Evolutionary conservation across 2,329 filamentous ascomycete species (phyloP), one percentile per base, ranked within the genome.

Genomic region (Fusarium sp.): DNA sequence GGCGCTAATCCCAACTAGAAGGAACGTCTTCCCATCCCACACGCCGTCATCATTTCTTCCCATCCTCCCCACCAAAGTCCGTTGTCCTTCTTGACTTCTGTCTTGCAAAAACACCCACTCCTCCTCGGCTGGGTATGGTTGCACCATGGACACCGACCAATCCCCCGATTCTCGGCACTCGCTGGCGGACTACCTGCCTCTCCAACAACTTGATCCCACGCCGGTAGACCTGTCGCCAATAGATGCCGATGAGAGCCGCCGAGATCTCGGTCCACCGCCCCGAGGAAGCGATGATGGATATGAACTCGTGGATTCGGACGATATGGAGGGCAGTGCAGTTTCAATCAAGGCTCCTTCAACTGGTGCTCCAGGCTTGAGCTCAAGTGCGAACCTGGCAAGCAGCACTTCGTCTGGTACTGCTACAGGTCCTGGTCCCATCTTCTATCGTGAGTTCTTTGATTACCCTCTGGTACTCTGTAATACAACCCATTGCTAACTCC

Each of bases 201-300:
- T 98, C 67, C 88, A 92, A 61, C 91, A 96, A 80, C 86, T 98
- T 71, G 95, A 97, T 63, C 95, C 95, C 4, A 91, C 91, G 25
- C 95, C 95, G 0, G 94, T 97, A 50, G 93, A 89, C 30, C 83
- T 83, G 40, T 82, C 85, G 2, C 79, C 92, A 63, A 87, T 80
- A 20, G 81, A 83, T 68, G 81, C 83, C 57, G 76, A 82, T 56
- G 87, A 91, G 70, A 61, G 67, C 59, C 72, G 56, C 32, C 63
- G 68, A 86, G 88, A 65, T 88, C 86, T 25, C 81, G 85, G 37
- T 37, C 22, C 64, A 73, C 35, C 65, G 27, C 66, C 63, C 70
- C 64, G 66, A 70, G 61, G 70, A 52, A 71, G 81, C 80, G 32
- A 80, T 82, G 65, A 79, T 85, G 35, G 81, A 15, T 75, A 73